Conservation (phyloP, 306 rosid species). For the Vachellia collinsii region DNA sequence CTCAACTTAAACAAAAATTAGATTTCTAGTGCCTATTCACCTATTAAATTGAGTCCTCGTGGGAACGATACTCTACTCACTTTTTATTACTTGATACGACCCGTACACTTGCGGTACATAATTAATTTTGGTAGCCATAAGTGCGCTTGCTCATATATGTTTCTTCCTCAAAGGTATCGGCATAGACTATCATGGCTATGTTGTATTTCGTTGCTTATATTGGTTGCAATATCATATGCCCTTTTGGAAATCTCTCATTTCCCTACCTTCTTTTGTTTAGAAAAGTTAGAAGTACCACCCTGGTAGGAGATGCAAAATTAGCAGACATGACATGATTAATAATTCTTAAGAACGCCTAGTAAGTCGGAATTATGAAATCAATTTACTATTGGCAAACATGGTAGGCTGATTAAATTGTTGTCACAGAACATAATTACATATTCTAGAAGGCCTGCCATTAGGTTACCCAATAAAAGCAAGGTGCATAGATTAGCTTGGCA, state of each 20-base stretch:
- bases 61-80: no score
- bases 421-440: no score
- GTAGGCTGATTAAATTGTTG: no score
- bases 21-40: no score
- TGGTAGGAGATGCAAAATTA: conserved; percentile 9
- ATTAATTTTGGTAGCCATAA: neutral
- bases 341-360: neutral
- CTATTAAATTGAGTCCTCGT: no score
- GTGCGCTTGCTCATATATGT: conserved; percentile 9
- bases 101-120: no score
- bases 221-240: neutral
- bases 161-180: conserved; percentile 25
- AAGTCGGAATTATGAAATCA: conserved; percentile 3
- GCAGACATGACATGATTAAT: neutral
- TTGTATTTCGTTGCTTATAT: conserved; percentile 11
- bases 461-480: no score
- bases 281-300: neutral
- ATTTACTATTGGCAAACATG: neutral
- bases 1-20: no score
- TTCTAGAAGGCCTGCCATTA: no score
- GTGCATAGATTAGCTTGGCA: neutral
- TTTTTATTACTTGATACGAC: no score
- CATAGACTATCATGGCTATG: conserved; percentile 7
- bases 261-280: conserved; percentile 6
- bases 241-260: neutral